Conservation (phyloP, 2,329 filamentous ascomycete genomes). For the Hypomyces perniciosus region DNA sequence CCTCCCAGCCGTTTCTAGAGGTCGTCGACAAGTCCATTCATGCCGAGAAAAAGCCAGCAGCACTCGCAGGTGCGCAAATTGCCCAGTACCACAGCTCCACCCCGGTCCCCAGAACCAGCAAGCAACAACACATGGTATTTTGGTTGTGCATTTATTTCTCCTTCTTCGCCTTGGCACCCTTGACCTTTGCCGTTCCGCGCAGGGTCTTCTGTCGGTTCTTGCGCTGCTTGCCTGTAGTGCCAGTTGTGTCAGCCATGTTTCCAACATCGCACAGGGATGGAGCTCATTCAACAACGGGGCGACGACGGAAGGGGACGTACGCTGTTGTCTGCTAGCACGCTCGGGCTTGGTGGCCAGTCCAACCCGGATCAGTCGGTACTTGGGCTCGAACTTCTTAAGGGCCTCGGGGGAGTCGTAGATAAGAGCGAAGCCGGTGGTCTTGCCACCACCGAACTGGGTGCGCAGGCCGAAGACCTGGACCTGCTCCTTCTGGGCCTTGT, state of each 20-base stretch:
- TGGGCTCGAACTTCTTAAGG: conserved; percentile 99
- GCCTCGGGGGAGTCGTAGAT: conserved; percentile 98
- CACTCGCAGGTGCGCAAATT: conserved; percentile 23
- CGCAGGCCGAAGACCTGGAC: conserved; percentile 97
- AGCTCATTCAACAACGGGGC: no score
- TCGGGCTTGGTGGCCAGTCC: conserved; percentile 91
- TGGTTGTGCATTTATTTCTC: conserved; percentile 61
- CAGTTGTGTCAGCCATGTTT: conserved; percentile 17
- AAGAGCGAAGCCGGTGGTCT: conserved; percentile 98
- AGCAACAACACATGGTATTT: conserved; percentile 23
- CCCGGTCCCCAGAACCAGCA: conserved; percentile 11
- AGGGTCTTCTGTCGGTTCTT: conserved; percentile 99
- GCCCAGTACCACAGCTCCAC: conserved; percentile 19
- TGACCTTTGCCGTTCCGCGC: conserved; percentile 95
- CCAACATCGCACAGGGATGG: no score
- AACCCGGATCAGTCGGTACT: conserved; percentile 92
- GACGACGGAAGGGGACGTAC: conserved; percentile 55
- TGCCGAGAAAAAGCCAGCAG: conserved; percentile 22
- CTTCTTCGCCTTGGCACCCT: conserved; percentile 93
- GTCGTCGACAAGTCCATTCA: conserved; percentile 19
- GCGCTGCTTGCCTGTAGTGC: conserved; percentile 88
- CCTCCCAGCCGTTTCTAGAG: conserved; percentile 24
- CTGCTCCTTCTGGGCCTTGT: conserved; percentile 98
- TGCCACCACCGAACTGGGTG: conserved; percentile 99
- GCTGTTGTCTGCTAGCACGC: conserved; percentile 97